Conservation (phyloP, 1,284 basidiomycete genomes). For the Irpex sp. region DNA sequence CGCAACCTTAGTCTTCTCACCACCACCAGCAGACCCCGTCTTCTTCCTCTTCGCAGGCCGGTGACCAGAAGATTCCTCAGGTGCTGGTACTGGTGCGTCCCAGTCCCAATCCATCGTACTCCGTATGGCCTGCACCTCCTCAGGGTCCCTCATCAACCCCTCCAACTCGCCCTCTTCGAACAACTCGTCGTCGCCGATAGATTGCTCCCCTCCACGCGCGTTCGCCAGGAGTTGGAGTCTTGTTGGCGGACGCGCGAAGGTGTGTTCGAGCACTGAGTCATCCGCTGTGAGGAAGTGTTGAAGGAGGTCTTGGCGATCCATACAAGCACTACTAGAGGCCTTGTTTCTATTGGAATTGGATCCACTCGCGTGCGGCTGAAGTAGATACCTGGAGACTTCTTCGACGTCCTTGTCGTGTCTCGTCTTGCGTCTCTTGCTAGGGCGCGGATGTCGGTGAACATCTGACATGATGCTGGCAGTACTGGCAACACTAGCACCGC, state of each 20-base stretch:
- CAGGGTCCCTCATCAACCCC: slow-evolving; percentile 29
- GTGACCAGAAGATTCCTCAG: background rate
- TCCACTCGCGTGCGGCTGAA: slow-evolving; percentile 37
- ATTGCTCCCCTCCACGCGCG: slow-evolving; percentile 38
- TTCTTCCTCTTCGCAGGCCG: slow-evolving; percentile 10
- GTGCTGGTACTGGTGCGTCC: background rate
- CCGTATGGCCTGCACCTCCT: slow-evolving; percentile 30
- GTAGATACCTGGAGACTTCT: slow-evolving; percentile 48
- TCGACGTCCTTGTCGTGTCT: slow-evolving; percentile 33
- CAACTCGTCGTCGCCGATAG: slow-evolving; percentile 38
- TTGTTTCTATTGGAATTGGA: slow-evolving; percentile 15
- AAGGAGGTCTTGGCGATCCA: slow-evolving; percentile 15
- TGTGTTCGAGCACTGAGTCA: slow-evolving; percentile 24
- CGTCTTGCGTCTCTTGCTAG: slow-evolving; percentile 35
- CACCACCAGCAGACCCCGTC: slow-evolving; percentile 3
- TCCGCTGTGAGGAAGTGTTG: slow-evolving; percentile 51
- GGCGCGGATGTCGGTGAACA: background rate
- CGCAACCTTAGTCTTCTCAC: background rate
- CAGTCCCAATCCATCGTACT: slow-evolving; percentile 26
- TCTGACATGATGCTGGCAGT: background rate
- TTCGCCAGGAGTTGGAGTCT: slow-evolving; percentile 56
- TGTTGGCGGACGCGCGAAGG: slow-evolving; percentile 37
- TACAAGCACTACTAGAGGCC: background rate
- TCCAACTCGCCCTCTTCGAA: slow-evolving; percentile 40
- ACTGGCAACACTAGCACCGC: slow-evolving; percentile 12